A percentile compares a stretch with the other conserved stretches of the same genome.
These are phyloP conservation scores for Podaxis sp. DNA, from an alignment of 768 basidiomycete species.

Conservation along the genomic window DNA sequence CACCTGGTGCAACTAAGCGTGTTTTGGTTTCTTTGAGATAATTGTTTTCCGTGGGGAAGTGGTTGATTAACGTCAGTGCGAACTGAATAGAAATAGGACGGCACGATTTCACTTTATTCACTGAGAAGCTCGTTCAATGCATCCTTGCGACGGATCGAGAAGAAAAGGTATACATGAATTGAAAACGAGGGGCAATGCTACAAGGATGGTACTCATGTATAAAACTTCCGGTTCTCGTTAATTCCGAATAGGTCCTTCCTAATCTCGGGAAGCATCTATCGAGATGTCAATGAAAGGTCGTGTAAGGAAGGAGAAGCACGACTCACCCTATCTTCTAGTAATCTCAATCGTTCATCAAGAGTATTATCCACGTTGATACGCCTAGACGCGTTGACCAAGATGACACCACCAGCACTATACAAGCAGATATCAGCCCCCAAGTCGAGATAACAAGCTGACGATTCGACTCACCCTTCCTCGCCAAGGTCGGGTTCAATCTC, in stretches of 20 bases:
- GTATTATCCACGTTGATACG: conserved; percentile 94
- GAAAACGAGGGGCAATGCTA: not conserved
- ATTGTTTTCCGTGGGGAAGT: not conserved
- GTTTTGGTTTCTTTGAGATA: not conserved
- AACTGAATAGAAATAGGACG: not conserved
- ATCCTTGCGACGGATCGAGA: not conserved
- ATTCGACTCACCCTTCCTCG: conserved; percentile 59
- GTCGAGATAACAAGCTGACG: not conserved
- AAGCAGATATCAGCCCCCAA: not conserved
- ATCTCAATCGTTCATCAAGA: conserved; percentile 83
- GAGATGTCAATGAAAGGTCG: not conserved
- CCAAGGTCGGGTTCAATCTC: conserved; percentile 61
- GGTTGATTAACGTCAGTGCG: not conserved
- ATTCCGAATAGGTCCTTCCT: conserved; percentile 84
- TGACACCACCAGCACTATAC: conserved; percentile 80
- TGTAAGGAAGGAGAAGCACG: not conserved
- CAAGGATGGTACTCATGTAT: conserved; percentile 45
- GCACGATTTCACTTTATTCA: not conserved
- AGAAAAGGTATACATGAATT: conserved; percentile 5
- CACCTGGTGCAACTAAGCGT: not conserved
- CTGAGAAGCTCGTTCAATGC: not conserved
- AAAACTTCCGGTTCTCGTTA: conserved; percentile 93
- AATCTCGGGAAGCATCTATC: conserved; percentile 94
- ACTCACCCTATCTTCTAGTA: conserved; percentile 87
- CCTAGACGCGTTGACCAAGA: conserved; percentile 65